Evolutionary conservation across 768 basidiomycete genomes (phyloP).

Genomic region (Boletus pseudo-olivaceus): DNA sequence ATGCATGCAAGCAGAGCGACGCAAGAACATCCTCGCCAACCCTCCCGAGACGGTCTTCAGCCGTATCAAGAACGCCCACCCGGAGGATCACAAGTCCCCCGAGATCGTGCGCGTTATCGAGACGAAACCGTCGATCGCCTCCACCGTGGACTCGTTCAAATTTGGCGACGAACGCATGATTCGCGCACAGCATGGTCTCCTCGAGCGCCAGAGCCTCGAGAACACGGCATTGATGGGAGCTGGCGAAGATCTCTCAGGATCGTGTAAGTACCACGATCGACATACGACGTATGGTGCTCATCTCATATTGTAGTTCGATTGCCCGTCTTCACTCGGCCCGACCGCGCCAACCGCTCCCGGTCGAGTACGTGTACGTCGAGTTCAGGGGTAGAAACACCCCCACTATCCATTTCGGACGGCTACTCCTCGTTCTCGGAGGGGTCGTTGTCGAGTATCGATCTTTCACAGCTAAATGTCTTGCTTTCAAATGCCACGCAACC

Average conservation of each 20-base stretch:
- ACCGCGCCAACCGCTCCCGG: conserved; percentile 47
- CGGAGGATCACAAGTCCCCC: conserved; percentile 32
- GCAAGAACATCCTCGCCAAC: conserved; percentile 42
- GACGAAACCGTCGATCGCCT: conserved; percentile 60
- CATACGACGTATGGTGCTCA: background rate
- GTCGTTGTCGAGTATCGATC: conserved; percentile 76
- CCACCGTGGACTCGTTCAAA: conserved; percentile 51
- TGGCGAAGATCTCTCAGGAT: conserved; percentile 54
- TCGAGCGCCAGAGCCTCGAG: conserved; percentile 66
- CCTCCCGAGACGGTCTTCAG: conserved; percentile 34
- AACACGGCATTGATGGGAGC: conserved; percentile 61
- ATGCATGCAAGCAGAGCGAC: conserved; percentile 61
- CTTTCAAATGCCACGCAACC: conserved; percentile 57
- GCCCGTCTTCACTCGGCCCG: conserved; percentile 63
- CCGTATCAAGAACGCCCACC: conserved; percentile 27
- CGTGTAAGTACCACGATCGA: conserved; percentile 42
- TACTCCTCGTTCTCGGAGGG: conserved; percentile 64
- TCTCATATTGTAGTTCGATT: conserved; percentile 35
- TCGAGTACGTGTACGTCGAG: conserved; percentile 68
- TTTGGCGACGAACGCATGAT: conserved; percentile 72
- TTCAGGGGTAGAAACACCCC: conserved; percentile 69
- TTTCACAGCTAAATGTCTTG: conserved; percentile 54
- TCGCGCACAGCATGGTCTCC: conserved; percentile 54
- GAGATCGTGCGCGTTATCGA: conserved; percentile 49
- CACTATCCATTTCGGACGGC: conserved; percentile 64